These are phyloP conservation scores for Ampelomyces quisqualis DNA, from an alignment of 2,329 filamentous ascomycete species.

Conservation along the genomic window DNA sequence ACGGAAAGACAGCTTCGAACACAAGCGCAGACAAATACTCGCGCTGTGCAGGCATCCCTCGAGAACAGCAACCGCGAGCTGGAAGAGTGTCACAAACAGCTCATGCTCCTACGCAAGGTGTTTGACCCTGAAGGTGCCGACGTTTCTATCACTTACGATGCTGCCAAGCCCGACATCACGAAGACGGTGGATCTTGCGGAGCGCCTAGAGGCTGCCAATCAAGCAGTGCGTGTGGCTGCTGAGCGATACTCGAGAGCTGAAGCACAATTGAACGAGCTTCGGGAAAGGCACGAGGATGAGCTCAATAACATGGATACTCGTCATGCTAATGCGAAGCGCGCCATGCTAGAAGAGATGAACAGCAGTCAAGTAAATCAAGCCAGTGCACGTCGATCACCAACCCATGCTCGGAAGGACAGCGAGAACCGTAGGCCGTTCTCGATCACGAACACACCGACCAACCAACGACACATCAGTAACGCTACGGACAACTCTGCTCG, in stretches of 20 bases:
- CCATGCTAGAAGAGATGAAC: slow-evolving; percentile 83
- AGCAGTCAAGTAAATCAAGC: slow-evolving; percentile 69
- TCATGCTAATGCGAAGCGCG: slow-evolving; percentile 66
- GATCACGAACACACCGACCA: slow-evolving; percentile 73
- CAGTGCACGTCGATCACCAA: slow-evolving; percentile 63
- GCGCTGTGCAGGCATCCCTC: slow-evolving; percentile 75
- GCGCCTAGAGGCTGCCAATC: slow-evolving; percentile 84
- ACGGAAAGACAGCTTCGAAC: slow-evolving; percentile 82
- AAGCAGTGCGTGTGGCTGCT: slow-evolving; percentile 79
- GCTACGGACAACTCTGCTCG: slow-evolving; percentile 73
- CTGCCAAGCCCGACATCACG: slow-evolving; percentile 67
- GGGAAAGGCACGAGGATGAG: slow-evolving; percentile 71
- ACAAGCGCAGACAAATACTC: slow-evolving; percentile 82
- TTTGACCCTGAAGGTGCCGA: slow-evolving; percentile 75
- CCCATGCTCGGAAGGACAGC: slow-evolving; percentile 63
- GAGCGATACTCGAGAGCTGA: slow-evolving; percentile 82
- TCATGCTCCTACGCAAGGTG: slow-evolving; percentile 79
- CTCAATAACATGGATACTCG: slow-evolving; percentile 64
- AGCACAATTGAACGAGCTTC: slow-evolving; percentile 74
- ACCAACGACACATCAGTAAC: slow-evolving; percentile 66
- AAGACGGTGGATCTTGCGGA: slow-evolving; percentile 74
- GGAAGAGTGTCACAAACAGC: slow-evolving; percentile 73
- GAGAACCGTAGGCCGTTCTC: slow-evolving; percentile 65
- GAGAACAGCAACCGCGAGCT: slow-evolving; percentile 81
- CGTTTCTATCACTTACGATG: slow-evolving; percentile 67